Evolutionary conservation across 495 filamentous ascomycete species (phyloP), one percentile per base, ranked within the genome.

Genomic region (Neurospora sp.): DNA sequence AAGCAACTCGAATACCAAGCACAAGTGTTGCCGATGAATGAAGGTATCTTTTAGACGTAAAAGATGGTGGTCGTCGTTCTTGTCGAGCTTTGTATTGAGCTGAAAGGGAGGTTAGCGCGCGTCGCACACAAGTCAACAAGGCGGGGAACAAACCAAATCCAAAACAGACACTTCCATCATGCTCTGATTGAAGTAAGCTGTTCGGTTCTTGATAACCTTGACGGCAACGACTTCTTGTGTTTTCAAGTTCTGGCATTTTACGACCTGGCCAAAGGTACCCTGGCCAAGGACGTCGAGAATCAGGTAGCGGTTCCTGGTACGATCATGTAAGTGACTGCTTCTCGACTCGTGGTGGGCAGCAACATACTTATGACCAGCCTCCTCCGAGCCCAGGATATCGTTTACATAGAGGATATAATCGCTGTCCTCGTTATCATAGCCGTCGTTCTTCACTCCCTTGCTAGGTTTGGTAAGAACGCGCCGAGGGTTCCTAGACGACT

Each of bases 121-220:
- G 14, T 20, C 22, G 31, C 45, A 12, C 38, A 40, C 22, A 47
- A 71, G 9, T 40, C 44, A 40, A 27, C 39, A 31, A 18, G 5
- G 39, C 2, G 16, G 44, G 47, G 44, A 20, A 74, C 90, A 73
- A 87, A 98, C 94, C 86, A 99, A 80, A 81, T 99, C 96, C 39
- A 99, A 84, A 8, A 99, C 96, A 8, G 96, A 99, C 38, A 99
- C 96, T 77, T 99, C 96, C 96, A 99, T 99, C 96, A 99, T 99
- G 80, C 96, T 99, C 81, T 99, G 96, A 78, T 99, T 99, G 85
- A 99, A 99, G 78, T 99, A 99, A 20, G 96, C 96, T 0, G 96
- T 98, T 80, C 96, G 90, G 81, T 99, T 99, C 82, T 99, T 99
- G 83, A 99, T 95, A 39, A 98, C 96, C 84, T 99, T 99, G 73